Base-by-base conservation (phyloP, 2,329 filamentous ascomycete species). In the Daldinia eschscholtzii region DNA sequence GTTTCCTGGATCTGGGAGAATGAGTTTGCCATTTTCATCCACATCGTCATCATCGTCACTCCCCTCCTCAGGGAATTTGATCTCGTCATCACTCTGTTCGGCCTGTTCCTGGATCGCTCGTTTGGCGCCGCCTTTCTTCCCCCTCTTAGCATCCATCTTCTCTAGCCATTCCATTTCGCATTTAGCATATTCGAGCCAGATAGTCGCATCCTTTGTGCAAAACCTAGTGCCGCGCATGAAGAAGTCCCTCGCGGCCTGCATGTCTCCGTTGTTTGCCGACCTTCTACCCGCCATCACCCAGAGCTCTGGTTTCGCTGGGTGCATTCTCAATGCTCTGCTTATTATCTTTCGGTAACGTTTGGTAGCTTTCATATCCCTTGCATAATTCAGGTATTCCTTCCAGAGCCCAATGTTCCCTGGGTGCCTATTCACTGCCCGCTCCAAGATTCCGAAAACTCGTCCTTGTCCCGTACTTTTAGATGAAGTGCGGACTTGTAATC, bases 211-310 rank as follows among this genome's bases (percentile, higher is more conserved):
- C 56, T 84, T 88, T 58, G 91, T 93, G 82, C 94, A 98, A 80
- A 99, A 98, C 46, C 96, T 86, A 76, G 97, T 87, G 0, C 94
- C 96, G 69, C 95, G 87, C 85, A 89, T 97, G 88, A 94, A 99
- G 86, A 85, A 96, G 55, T 89, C 91, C 68, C 96, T 84, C 2
- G 95, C 94, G 50, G 91, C 90, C 26, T 90, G 91, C 89, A 98
- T 97, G 80, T 98, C 95, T 2, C 92, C 93, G 76, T 94, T 89
- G 18, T 86, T 85, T 44, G 97, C 93, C 57, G 95, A 87, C 56
- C 91, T 88, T 72, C 91, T 90, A 65, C 93, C 92, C 4, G 94
- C 95, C 58, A 94, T 89, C 71, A 96, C 86, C 96, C 96, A 99
- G 62, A 99, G 83, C 65, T 92, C 91, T 7, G 91, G 85, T 73